Percentiles rank a stretch among this genome's conserved stretches.
Evolutionary conservation across 2,329 filamentous ascomycete genomes (phyloP).

Genomic region (Exophiala alcalophila): DNA sequence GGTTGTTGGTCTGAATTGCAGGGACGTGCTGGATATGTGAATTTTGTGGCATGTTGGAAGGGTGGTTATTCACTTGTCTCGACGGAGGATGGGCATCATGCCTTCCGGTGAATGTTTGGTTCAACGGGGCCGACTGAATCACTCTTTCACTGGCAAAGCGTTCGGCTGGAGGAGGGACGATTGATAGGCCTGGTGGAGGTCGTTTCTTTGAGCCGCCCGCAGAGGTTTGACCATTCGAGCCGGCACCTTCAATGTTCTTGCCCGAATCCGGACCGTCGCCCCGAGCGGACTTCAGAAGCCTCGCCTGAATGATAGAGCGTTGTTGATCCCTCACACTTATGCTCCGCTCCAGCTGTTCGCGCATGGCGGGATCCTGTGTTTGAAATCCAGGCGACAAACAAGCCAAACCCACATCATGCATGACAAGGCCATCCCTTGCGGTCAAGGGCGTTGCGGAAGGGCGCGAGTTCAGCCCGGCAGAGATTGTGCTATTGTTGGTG

Average conservation of each 20-base stretch:
- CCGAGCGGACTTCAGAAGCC: slow-evolving; percentile 83
- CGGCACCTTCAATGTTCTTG: slow-evolving; percentile 53
- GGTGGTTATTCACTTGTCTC: slow-evolving; percentile 75
- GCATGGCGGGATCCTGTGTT: slow-evolving; percentile 94
- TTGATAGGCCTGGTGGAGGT: slow-evolving; percentile 84
- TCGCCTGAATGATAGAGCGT: slow-evolving; percentile 87
- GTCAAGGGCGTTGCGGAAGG: slow-evolving; percentile 68
- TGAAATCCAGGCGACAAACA: slow-evolving; percentile 95
- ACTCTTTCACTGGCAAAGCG: slow-evolving; percentile 92
- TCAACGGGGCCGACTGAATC: slow-evolving; percentile 91
- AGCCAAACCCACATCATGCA: slow-evolving; percentile 89
- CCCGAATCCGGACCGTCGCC: slow-evolving; percentile 63
- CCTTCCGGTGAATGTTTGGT: slow-evolving; percentile 91
- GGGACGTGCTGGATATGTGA: slow-evolving; percentile 90
- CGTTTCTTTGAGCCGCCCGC: slow-evolving; percentile 63
- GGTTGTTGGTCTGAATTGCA: slow-evolving; percentile 83
- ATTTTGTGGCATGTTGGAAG: slow-evolving; percentile 75
- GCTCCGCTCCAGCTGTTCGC: slow-evolving; percentile 90
- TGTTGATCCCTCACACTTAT: slow-evolving; percentile 92
- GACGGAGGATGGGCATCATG: slow-evolving; percentile 74
- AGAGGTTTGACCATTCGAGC: slow-evolving; percentile 60
- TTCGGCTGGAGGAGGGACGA: slow-evolving; percentile 88
- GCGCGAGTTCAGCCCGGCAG: slow-evolving; percentile 41
- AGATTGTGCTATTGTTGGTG: slow-evolving; percentile 44
- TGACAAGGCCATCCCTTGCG: slow-evolving; percentile 70